Percentiles rank a stretch among this genome's conserved stretches.
phyloP scores from a whole-genome alignment of 2,329 filamentous ascomycete species.

The Penicillium sp. region DNA sequence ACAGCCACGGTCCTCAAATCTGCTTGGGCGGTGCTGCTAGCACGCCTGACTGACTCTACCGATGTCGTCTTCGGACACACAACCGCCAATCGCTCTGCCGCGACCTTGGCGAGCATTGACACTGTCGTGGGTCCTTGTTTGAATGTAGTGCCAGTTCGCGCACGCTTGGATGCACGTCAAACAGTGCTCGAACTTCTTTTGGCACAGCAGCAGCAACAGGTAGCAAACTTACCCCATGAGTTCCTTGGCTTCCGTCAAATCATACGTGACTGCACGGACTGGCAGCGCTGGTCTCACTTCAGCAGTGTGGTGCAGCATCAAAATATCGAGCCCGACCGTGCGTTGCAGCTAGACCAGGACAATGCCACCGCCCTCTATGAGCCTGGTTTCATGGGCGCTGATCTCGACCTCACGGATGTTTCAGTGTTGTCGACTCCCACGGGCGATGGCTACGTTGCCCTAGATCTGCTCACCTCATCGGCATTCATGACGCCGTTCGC shows the following conservation, averaged over 20 bases:
- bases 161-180: constrained; percentile 10
- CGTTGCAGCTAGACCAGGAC: neutral
- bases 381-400: constrained; percentile 1
- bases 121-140: constrained; percentile 23
- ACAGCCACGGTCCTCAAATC: constrained; percentile 45
- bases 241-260: constrained; percentile 47
- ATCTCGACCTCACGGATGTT: constrained; percentile 1
- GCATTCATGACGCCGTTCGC: neutral
- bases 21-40: constrained; percentile 51
- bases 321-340: constrained; percentile 17
- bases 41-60: constrained; percentile 41
- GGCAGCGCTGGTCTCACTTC: constrained; percentile 48
- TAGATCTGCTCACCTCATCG: constrained; percentile 1
- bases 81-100: constrained; percentile 41
- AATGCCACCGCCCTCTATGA: neutral
- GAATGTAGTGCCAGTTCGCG: constrained; percentile 23
- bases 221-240: constrained; percentile 44
- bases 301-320: constrained; percentile 50
- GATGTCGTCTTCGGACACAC: constrained; percentile 53
- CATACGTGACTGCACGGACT: constrained; percentile 47
- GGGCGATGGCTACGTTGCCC: neutral
- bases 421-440: neutral
- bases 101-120: constrained; percentile 30
- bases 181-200: constrained; percentile 42
- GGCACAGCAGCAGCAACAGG: constrained; percentile 44